These are phyloP conservation scores for Globisporangium paddicum DNA, from an alignment of 352 stramenopile species.

Conservation along the genomic window DNA sequence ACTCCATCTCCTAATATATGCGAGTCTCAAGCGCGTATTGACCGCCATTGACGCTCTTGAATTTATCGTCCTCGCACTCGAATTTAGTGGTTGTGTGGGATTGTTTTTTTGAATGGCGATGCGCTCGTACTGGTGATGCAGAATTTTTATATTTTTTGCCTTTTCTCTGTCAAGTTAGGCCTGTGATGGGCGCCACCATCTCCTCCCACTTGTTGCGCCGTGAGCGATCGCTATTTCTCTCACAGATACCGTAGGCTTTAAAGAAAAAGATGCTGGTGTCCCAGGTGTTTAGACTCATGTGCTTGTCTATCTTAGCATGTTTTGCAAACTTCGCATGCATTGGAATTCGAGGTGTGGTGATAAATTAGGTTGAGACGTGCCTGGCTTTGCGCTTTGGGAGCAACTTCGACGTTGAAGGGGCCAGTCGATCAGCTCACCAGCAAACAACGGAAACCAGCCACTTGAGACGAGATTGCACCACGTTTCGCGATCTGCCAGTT, in stretches of 20 bases:
- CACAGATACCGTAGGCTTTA: no score
- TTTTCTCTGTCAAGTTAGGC: no score
- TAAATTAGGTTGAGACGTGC: no score
- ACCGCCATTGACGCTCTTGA: no score
- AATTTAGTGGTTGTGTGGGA: background rate
- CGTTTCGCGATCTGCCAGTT: background rate
- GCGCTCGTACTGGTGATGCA: slow-evolving; percentile 1
- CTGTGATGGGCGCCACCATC: background rate
- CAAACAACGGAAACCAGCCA: background rate
- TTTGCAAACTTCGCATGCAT: no score
- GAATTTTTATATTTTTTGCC: background rate
- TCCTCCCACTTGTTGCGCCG: background rate
- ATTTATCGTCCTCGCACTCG: background rate
- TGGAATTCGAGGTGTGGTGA: no score
- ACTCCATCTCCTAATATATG: background rate
- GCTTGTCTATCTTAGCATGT: no score
- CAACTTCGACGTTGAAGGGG: background rate
- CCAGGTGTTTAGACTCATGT: no score
- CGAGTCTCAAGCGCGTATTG: no score
- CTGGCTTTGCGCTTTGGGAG: background rate
- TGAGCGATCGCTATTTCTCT: background rate
- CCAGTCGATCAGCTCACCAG: background rate
- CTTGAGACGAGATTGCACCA: background rate
- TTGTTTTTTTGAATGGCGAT: background rate
- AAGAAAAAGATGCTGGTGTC: no score